Percentiles rank a stretch among this genome's conserved stretches.
Evolutionary conservation across 371 early-diverging fungal species (phyloP).

Genomic region (Conidiobolus coronatus): DNA sequence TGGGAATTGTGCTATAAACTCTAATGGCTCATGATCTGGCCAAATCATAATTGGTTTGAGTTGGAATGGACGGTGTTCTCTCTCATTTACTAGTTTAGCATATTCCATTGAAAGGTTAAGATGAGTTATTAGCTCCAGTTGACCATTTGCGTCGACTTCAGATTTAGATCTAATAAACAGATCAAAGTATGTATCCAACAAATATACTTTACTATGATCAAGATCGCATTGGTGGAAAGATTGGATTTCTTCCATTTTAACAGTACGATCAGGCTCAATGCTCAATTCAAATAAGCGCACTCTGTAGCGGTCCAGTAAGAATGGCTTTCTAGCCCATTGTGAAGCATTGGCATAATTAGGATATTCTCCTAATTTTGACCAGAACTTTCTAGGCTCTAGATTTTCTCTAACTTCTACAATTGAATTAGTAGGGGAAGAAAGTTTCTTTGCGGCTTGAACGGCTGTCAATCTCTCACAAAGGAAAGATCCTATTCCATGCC

Average conservation of each 20-base stretch:
- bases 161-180: neutral
- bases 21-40: slow-evolving; percentile 2
- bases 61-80: neutral
- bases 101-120: slow-evolving; percentile 3
- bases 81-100: neutral
- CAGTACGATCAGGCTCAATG: neutral
- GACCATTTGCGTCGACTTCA: neutral
- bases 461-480: slow-evolving; percentile 4
- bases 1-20: slow-evolving; percentile 4
- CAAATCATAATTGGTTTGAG: slow-evolving; percentile 3
- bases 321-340: slow-evolving; percentile 5
- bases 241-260: neutral
- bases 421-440: neutral
- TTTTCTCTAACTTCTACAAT: slow-evolving; percentile 2
- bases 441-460: slow-evolving; percentile 1
- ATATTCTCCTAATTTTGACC: neutral
- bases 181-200: slow-evolving; percentile 5
- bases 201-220: neutral
- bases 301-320: neutral
- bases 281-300: slow-evolving; percentile 1
- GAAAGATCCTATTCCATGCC: slow-evolving; percentile 5
- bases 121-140: neutral
- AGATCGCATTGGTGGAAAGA: slow-evolving; percentile 3
- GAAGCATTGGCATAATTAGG: slow-evolving; percentile 3
- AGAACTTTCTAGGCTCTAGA: slow-evolving; percentile 3